Evolutionary conservation across 768 basidiomycete genomes (phyloP), one percentile per base, ranked within the genome.

Genomic region (Kwoniella pini): DNA sequence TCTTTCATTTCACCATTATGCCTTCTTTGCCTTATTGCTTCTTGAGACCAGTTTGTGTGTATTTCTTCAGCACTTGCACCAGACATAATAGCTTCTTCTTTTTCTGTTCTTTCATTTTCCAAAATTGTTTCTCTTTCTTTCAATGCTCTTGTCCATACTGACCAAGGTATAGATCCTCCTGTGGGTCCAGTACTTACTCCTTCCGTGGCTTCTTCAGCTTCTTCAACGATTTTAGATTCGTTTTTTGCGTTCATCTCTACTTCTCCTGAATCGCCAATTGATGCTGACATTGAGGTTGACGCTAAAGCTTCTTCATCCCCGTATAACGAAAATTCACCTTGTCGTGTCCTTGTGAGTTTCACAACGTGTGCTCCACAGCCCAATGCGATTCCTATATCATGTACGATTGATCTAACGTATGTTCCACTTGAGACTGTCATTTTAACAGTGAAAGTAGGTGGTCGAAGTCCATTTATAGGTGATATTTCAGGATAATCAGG

Each of bases 341-440:
- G 96, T 38, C 90, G 84, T n/a, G 88, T 87, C 33, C 96, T 85
- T 13, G 86, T 89, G 60, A 98, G 83, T 7, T 88, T 90, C 43
- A 95, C 93, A 39, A 99, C 93, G 76, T 96, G 92, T 0, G 92
- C 96, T 4, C 90, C 90, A 24, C 89, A 90, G 1, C 87, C 90
- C 19, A 99, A 75, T 1, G 86, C 84, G 63, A 85, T 86, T 15
- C 88, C 91, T 7, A 99, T 82, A 76, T 99, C 96, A 76, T 98
- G 92, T 42, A 94, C 88, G 66, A 99, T 88, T 0, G 89, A 93
- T 50, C 96, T 88, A 54, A 99, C 94, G 71, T 99, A 99, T 13
- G 96, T 98, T 39, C 96, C 96, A 26, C 90, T 89, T 9, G 93
- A 94, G 5, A 98, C 96, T 63, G 83, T 88, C 93, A 99, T 95